Base-by-base conservation (phyloP, 1,139 yeast genomes). In the Blastobotrys ciferrii region DNA sequence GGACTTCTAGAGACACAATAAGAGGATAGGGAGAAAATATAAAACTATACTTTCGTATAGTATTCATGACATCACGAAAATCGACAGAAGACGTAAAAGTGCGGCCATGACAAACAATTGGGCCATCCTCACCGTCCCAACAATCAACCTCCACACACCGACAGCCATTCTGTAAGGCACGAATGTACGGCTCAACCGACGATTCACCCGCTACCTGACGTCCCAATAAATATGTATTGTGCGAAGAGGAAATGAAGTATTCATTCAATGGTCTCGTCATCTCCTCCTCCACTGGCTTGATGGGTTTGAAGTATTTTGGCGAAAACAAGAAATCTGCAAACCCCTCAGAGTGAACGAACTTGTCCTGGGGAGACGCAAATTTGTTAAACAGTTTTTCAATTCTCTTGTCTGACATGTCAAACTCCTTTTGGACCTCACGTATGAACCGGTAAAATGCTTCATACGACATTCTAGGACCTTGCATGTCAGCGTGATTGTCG, bases 121-220 rank as follows among this genome's bases (percentile, higher is more conserved):
- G 98, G 2, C 84, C 88, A n/a, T 60, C 58, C 20, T 73, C 75
- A 7, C 95, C 94, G 68, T 92, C 96, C 98, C 98, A 94, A 18
- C 94, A 76, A 66, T 94, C 99, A 38, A 94, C 81, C 61, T 94
- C 99, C 18, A 94, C 75, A 57, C 97, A 89, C 43, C 96, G 73
- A 59, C 98, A 92, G 1, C 98, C 98, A 49, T 89, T 78, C 60
- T 89, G 96, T 45, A 94, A 69, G 0, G 88, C 95, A 47, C 85
- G 77, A n/a, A 88, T 82, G 58, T 92, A 94, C 0, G 95, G 96
- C 61, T 92, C 98, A 1, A 88, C 80, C 0, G 96, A 86, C 0
- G 97, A 87, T 13, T 78, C 81, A n/a, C 94, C 96, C 1, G 83
- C 95, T n/a, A 88, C 77, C 62, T 94, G 98, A 32, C 95, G 75